Evolutionary conservation across 345 rosid genomes (phyloP), one percentile per base, ranked within the genome.

Genomic region (Trapa incisa): DNA sequence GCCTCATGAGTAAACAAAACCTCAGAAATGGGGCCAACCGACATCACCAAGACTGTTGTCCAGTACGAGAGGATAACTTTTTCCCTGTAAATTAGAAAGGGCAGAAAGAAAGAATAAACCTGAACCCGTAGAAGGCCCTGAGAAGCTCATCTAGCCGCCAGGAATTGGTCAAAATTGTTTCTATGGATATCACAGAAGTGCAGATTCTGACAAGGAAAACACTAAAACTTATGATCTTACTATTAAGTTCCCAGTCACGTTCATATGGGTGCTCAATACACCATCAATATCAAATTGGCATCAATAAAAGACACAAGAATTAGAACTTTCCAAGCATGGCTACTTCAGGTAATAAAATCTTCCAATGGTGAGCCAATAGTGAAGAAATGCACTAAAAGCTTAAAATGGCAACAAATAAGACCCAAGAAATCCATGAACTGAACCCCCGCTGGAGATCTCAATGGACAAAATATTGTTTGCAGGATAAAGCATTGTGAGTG

Each of bases 101-200:
- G 66, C 6, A 52, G 71, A 50, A 47, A 67, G 54, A 56, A 11
- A 65, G 71, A 68, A 83, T 85, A 75, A 73, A 89, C 95, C 86
- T 74, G 95, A 74, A 78, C 82, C 85, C 73, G 81, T 71, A 16
- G 94, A 82, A 80, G 85, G 70, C 70, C 90, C 90, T n/a, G 87
- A 65, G 61, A 85, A 76, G 81, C 89, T 92, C 98, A 92, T 92
- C 54, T 67, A 79, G 69, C 73, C 70, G 65, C 32, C 22, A 29
- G 79, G 57, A 67, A 45, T 37, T 64, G 61, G 57, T 60, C n/a
- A n/a, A 64, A 8, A 38, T 66, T 39, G 37, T 37, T 53, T 62
- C 47, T 62, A 36, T 50, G 42, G 61, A 47, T 3, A 37, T 62
- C 43, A 39, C 35, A 68, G 56, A 65, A 39, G 56, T 56, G 61